These are phyloP conservation scores for Russula foetens DNA, from an alignment of 768 basidiomycete species.

Conservation along the genomic window DNA sequence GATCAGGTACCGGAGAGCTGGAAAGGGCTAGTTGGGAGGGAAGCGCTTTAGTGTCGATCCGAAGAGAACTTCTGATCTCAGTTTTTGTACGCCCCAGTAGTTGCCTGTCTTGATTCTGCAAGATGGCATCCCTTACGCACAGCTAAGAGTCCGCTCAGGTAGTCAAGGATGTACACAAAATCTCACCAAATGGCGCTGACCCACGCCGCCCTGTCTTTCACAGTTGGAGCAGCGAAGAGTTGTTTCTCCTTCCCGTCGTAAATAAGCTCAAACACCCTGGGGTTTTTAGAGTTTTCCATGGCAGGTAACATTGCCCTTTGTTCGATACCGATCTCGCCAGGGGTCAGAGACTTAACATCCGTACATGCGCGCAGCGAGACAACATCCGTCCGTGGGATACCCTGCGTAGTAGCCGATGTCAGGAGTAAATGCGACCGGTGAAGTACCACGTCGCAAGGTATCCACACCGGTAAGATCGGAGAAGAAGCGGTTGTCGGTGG, in stretches of 20 bases:
- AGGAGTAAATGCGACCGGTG: conserved; percentile 38
- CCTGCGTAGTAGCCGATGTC: conserved; percentile 36
- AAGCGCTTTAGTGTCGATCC: conserved; percentile 16
- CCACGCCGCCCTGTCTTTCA: conserved; percentile 63
- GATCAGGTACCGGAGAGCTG: background rate
- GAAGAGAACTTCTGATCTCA: conserved; percentile 15
- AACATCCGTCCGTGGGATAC: conserved; percentile 35
- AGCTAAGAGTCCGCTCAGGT: background rate
- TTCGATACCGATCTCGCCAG: conserved; percentile 34
- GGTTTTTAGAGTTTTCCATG: conserved; percentile 31
- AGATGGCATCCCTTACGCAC: conserved; percentile 46
- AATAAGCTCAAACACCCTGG: conserved; percentile 56
- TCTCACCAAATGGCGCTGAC: conserved; percentile 65
- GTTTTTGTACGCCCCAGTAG: conserved; percentile 17
- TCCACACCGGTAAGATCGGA: conserved; percentile 39
- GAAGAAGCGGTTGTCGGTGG: conserved; percentile 20
- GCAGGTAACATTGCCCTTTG: conserved; percentile 39
- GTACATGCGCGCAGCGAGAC: conserved; percentile 46
- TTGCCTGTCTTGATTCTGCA: conserved; percentile 32
- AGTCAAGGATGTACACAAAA: background rate
- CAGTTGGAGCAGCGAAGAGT: conserved; percentile 53
- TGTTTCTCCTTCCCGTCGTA: conserved; percentile 47
- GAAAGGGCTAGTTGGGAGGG: background rate
- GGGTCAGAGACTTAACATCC: conserved; percentile 53
- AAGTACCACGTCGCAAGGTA: conserved; percentile 35